These are phyloP conservation scores for Trichoderma atroviride DNA, from an alignment of 2,329 filamentous ascomycete species.

Conservation along the genomic window DNA sequence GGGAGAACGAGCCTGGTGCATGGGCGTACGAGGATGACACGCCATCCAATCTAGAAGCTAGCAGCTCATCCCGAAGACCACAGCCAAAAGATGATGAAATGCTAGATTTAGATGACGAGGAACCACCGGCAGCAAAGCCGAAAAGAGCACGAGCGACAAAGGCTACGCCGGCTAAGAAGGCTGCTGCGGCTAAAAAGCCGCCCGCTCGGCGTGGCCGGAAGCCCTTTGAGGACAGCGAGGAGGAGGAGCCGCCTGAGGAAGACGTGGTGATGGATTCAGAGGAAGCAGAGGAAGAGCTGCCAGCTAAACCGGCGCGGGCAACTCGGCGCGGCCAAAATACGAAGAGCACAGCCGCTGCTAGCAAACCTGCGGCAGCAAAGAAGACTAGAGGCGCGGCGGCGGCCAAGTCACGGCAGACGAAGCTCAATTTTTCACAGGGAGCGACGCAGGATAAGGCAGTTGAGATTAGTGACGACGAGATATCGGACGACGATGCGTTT, in stretches of 20 bases:
- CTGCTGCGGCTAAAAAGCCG: conserved; percentile 47
- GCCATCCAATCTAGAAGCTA: conserved; percentile 25
- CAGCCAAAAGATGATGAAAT: conserved; percentile 31
- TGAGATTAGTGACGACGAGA: conserved; percentile 67
- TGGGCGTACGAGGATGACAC: conserved; percentile 41
- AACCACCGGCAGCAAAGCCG: conserved; percentile 39
- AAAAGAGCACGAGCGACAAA: conserved; percentile 39
- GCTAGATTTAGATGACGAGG: conserved; percentile 52
- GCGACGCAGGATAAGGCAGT: conserved; percentile 51
- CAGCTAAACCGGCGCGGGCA: conserved; percentile 42
- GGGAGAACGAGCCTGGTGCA: conserved; percentile 76
- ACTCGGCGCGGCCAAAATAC: conserved; percentile 32
- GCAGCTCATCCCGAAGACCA: conserved; percentile 30
- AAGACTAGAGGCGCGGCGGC: conserved; percentile 27
- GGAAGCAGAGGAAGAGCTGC: conserved; percentile 44
- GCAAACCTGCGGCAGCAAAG: conserved; percentile 32
- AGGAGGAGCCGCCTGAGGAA: conserved; percentile 51
- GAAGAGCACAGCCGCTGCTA: conserved; percentile 28
- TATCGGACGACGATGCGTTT: conserved; percentile 63
- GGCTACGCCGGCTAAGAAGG: conserved; percentile 26
- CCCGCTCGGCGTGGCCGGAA: conserved; percentile 47
- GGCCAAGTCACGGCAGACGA: conserved; percentile 38
- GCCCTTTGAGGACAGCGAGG: conserved; percentile 42
- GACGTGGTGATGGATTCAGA: conserved; percentile 59
- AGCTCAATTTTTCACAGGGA: conserved; percentile 42